Percentiles rank a stretch among this genome's conserved stretches.
Conservation (phyloP, 2,329 filamentous ascomycete species). For the Cytospora paraplurivora region DNA sequence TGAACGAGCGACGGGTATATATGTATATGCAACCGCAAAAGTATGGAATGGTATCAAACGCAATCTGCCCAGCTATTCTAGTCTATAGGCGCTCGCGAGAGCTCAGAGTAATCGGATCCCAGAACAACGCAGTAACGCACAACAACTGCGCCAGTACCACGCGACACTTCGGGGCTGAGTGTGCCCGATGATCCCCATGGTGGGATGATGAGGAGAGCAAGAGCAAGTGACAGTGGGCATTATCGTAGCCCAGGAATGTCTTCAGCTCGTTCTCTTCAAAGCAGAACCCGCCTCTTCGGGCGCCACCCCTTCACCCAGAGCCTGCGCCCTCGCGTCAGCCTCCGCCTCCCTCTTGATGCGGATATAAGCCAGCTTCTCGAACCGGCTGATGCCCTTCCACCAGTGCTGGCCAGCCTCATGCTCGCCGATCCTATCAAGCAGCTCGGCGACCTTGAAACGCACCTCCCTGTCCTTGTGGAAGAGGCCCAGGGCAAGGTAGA, state of each 20-base stretch:
- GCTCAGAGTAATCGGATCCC: not conserved
- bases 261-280: constrained; percentile 54
- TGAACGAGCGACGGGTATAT: constrained; percentile 27
- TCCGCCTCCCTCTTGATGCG: constrained; percentile 71
- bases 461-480: constrained; percentile 88
- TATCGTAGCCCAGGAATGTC: constrained; percentile 17
- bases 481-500: constrained; percentile 86
- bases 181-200: not conserved
- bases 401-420: constrained; percentile 94
- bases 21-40: constrained; percentile 10
- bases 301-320: constrained; percentile 48
- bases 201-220: constrained; percentile 14
- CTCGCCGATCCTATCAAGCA: constrained; percentile 79
- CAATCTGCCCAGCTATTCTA: constrained; percentile 12
- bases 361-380: constrained; percentile 83
- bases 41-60: constrained; percentile 9
- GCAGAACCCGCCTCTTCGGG: constrained; percentile 35
- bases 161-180: not conserved
- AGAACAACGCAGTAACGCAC: constrained; percentile 1
- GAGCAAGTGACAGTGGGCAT: constrained; percentile 21
- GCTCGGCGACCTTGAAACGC: constrained; percentile 71
- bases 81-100: constrained; percentile 1
- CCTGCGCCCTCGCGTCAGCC: constrained; percentile 49
- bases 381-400: constrained; percentile 83
- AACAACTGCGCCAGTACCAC: not conserved